Evolutionary conservation across 2,329 filamentous ascomycete genomes (phyloP), one percentile per base, ranked within the genome.

Genomic region (Canariomyces notabilis): DNA sequence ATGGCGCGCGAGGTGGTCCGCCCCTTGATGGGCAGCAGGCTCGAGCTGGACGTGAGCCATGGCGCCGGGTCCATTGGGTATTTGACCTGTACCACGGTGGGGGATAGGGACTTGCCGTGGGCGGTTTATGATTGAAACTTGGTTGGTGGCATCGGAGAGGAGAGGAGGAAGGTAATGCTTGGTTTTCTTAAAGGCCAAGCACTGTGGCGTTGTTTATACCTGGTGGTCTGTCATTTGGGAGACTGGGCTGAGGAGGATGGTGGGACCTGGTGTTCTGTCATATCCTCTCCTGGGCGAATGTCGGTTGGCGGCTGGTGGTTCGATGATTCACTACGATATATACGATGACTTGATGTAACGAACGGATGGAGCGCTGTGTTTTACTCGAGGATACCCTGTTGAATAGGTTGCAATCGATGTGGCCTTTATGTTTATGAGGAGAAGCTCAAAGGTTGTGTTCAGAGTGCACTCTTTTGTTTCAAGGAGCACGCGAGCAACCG

Each of bases 1-100:
- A 77, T 91, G 61, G 91, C 90, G 6, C 75, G 86, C 43, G 88
- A 95, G 59, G 74, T 85, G 14, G 90, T 96, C 6, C 82, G 83
- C 48, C 90, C 90, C 4, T 71, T 96, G 11, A 94, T 94, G 83
- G 78, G 85, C 42, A 93, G 87, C 61, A 86, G 83, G 42, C 74
- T 96, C 11, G 87, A 95, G 66, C 75, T 95, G 38, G 89, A 95
- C 62, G 64, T 88, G 51, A 44, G 32, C 23, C 61, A 62, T n/a
- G 64, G 65, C 21, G 61, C 66, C 58, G 65, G 58, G 53, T 71
- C 62, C 5, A 66, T 77, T 41, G 63, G 66, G 11, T 77, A 78
- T 53, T 63, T 78, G 46, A 77, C 74, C 7, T 78, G 75, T 59
- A 74, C 69, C 31, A 65, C 62, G 12, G 67, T 78, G 5, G 62